phyloP scores from a whole-genome alignment of 805 yeast species.

The Suhomyces tanzawaensis region DNA sequence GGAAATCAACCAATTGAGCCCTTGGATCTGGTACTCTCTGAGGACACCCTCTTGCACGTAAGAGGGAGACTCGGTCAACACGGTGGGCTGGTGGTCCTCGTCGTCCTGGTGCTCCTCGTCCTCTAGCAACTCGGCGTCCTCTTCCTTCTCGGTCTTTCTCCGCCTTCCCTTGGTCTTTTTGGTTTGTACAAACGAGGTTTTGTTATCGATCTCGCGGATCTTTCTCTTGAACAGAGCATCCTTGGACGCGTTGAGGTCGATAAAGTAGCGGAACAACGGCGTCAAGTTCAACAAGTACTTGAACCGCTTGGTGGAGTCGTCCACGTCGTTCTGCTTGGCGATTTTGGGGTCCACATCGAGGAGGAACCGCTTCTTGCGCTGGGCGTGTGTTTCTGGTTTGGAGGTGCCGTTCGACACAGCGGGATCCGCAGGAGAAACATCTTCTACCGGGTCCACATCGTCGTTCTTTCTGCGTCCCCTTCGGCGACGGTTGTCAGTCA shows the following conservation, averaged over 20 bases:
- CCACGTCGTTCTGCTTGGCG: constrained; percentile 50
- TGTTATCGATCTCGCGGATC: constrained; percentile 54
- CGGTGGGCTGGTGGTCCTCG: constrained; percentile 51
- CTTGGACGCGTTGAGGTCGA: constrained; percentile 74
- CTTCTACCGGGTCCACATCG: too few relatives aligned
- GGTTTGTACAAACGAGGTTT: constrained; percentile 37
- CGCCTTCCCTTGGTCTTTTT: constrained; percentile 46
- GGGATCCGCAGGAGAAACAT: too few relatives aligned
- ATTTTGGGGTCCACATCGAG: constrained; percentile 54
- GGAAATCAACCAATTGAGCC: constrained; percentile 91
- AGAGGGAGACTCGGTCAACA: constrained; percentile 83
- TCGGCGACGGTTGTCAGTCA: constrained; percentile 1
- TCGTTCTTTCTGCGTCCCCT: neutral
- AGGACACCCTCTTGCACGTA: constrained; percentile 68
- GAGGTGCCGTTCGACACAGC: too few relatives aligned
- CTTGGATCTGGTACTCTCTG: constrained; percentile 92
- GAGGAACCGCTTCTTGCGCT: constrained; percentile 41
- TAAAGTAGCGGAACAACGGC: constrained; percentile 83
- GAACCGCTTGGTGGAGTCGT: constrained; percentile 75
- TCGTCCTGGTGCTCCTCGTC: constrained; percentile 70
- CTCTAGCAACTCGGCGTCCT: constrained; percentile 84
- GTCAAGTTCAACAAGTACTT: constrained; percentile 78
- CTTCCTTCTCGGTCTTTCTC: constrained; percentile 91
- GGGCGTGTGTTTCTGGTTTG: neutral
- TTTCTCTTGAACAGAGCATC: constrained; percentile 68